phyloP scores from a whole-genome alignment of 352 stramenopile genomes.

The Peronosclerospora sorghi region DNA sequence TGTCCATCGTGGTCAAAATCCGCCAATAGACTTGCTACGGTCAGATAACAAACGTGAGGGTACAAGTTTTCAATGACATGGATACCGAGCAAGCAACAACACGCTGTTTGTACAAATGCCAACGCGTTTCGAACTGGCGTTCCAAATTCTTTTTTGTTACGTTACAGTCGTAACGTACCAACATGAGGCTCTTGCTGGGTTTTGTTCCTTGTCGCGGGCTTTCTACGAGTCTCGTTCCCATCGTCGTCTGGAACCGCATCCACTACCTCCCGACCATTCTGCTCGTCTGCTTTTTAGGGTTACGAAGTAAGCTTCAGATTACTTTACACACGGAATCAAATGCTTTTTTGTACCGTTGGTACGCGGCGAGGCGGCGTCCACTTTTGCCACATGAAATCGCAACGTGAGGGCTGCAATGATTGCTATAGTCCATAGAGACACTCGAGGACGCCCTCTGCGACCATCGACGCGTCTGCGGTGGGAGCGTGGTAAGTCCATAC shows the following conservation, averaged over 20 bases:
- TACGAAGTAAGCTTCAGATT: too few species aligned
- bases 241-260: too few species aligned
- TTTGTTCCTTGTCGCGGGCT: slow-evolving; percentile 17
- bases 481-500: too few species aligned
- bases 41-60: not conserved
- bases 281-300: too few species aligned
- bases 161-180: slow-evolving; percentile 13
- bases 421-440: too few species aligned
- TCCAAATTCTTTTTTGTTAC: slow-evolving; percentile 5
- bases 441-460: too few species aligned
- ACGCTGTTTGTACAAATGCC: not conserved
- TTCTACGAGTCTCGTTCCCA: slow-evolving; percentile 3
- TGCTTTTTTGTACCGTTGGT: too few species aligned
- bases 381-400: too few species aligned
- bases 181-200: slow-evolving; percentile 23
- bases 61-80: not conserved
- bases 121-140: not conserved
- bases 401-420: too few species aligned
- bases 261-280: too few species aligned
- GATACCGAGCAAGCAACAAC: not conserved
- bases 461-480: not conserved
- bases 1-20: slow-evolving; percentile 72
- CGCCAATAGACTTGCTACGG: slow-evolving; percentile 55
- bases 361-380: too few species aligned
- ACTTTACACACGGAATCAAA: too few species aligned